Percentiles rank a stretch among this genome's conserved stretches.
These are phyloP conservation scores for Physcomitrium patens DNA, from an alignment of 225 moss, liverwort and hornwort species.

Conservation along the genomic window DNA sequence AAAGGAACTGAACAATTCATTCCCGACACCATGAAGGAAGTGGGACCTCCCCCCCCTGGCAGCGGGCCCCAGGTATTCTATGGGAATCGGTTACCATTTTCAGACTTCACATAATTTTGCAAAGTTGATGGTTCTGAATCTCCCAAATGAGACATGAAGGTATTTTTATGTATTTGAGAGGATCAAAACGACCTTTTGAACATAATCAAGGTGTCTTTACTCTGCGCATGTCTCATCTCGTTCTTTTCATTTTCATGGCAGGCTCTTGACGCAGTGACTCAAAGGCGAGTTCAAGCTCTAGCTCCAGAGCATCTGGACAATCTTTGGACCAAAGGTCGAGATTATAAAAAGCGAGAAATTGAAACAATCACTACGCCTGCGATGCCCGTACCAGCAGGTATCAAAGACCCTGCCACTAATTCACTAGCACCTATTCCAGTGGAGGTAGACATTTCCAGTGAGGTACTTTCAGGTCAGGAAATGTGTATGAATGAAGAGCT, in stretches of 20 bases:
- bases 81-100: constrained; percentile 1
- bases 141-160: background rate
- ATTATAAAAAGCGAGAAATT: constrained; percentile 53
- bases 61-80: constrained; percentile 71
- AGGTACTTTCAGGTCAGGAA: constrained; percentile 32
- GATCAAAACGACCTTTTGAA: background rate
- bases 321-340: constrained; percentile 62
- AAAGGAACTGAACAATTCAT: constrained; percentile 29
- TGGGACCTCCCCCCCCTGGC: constrained; percentile 38
- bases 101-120: constrained; percentile 4
- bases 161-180: too few relatives aligned
- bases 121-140: background rate
- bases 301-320: constrained; percentile 67
- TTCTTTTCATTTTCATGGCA: constrained; percentile 25
- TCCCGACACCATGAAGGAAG: constrained; percentile 39
- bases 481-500: constrained; percentile 35
- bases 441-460: constrained; percentile 22
- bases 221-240: constrained; percentile 7
- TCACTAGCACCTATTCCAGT: constrained; percentile 23
- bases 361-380: constrained; percentile 21
- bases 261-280: constrained; percentile 45
- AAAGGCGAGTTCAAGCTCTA: constrained; percentile 54
- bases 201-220: constrained; percentile 1
- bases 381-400: constrained; percentile 20
- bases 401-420: constrained; percentile 27